Evolutionary conservation across 2,329 filamentous ascomycete species (phyloP).

Genomic region (Aspergillus tubingensis): DNA sequence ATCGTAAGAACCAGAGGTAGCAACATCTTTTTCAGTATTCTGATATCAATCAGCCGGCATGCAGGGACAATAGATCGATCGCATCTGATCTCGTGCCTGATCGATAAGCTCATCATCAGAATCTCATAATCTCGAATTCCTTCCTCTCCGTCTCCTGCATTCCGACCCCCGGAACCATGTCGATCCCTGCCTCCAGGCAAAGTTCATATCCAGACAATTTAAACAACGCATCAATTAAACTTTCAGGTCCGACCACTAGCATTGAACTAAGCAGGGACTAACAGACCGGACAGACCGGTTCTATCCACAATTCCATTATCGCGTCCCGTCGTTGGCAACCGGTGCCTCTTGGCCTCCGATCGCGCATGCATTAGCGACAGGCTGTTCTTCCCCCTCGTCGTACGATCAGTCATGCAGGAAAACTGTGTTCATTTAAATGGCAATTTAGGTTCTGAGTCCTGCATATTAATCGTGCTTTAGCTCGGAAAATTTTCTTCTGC

Average conservation of each 20-base stretch:
- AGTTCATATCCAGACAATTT: slow-evolving; percentile 1
- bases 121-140: not conserved
- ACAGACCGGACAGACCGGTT: not conserved
- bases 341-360: slow-evolving; percentile 3
- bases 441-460: slow-evolving; percentile 1
- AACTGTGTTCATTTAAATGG: not conserved
- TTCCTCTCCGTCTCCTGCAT: not conserved
- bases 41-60: too few species aligned
- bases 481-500: not conserved
- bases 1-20: not conserved
- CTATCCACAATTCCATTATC: not conserved
- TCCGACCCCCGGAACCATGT: not conserved
- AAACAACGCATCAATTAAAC: not conserved
- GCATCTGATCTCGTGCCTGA: not conserved
- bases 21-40: not conserved
- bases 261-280: not conserved
- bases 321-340: not conserved
- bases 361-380: not conserved
- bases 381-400: not conserved
- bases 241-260: not conserved
- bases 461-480: not conserved
- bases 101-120: not conserved
- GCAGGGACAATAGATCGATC: too few species aligned
- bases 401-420: not conserved
- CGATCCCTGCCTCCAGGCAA: slow-evolving; percentile 1